phyloP scores from a whole-genome alignment of 495 filamentous ascomycete species.

The Podospora pseudocomata region DNA sequence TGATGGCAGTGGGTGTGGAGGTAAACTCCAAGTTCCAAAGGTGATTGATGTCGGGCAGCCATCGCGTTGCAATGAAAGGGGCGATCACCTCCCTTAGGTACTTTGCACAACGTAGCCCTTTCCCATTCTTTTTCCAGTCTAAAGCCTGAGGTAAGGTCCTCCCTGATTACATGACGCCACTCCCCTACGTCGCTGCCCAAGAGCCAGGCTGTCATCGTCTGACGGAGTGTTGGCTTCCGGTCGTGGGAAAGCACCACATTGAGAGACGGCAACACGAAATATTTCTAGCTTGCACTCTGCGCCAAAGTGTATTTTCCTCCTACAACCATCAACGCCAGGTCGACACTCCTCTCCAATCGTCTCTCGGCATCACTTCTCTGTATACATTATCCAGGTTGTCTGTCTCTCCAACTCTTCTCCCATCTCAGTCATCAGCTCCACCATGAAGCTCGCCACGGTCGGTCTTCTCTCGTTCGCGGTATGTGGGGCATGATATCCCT shows the following conservation, averaged over 20 bases:
- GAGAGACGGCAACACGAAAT: not conserved
- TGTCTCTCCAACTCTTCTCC: not conserved
- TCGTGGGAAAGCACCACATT: not conserved
- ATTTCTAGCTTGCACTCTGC: not conserved
- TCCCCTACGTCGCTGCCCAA: too few species aligned
- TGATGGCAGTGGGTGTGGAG: not conserved
- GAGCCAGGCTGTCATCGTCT: too few species aligned
- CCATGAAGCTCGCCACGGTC: not conserved
- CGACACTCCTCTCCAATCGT: not conserved
- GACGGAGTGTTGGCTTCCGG: too few species aligned
- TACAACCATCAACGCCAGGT: not conserved
- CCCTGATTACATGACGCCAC: too few species aligned
- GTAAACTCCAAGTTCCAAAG: not conserved
- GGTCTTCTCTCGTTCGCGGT: not conserved
- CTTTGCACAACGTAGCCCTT: too few species aligned
- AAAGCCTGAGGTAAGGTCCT: too few species aligned
- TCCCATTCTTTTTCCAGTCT: too few species aligned
- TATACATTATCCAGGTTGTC: not conserved
- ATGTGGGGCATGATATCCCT: not conserved
- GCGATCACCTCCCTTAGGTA: too few species aligned
- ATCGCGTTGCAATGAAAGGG: too few species aligned
- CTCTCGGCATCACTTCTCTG: not conserved
- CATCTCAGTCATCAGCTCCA: not conserved
- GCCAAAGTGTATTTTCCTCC: not conserved
- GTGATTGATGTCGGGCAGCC: too few species aligned